Evolutionary conservation across 306 rosid genomes (phyloP).

Genomic region (Trifolium subterraneum): DNA sequence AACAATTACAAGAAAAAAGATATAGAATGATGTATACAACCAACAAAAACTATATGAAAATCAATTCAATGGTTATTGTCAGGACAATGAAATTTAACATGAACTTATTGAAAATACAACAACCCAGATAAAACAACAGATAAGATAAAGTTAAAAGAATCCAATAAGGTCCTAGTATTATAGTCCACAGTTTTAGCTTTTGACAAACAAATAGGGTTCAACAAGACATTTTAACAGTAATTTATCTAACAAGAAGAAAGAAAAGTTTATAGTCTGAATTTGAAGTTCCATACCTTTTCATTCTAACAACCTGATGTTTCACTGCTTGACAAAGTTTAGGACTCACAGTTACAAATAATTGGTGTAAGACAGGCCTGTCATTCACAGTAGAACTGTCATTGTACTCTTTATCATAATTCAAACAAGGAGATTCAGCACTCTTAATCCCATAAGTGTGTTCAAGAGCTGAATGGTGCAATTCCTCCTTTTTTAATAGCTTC

Average conservation of each 20-base stretch:
- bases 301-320: slow-evolving; percentile 62
- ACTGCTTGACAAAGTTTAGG: slow-evolving; percentile 76
- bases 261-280: not conserved
- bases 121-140: too few relatives aligned
- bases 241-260: not conserved
- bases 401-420: slow-evolving; percentile 16
- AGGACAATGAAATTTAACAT: not conserved
- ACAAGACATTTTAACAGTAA: not conserved
- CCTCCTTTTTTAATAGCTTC: slow-evolving; percentile 72
- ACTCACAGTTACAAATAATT: slow-evolving; percentile 84
- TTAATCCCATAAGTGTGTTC: slow-evolving; percentile 36
- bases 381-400: slow-evolving; percentile 32
- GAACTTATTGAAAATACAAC: too few relatives aligned
- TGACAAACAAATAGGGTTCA: too few relatives aligned
- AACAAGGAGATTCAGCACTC: slow-evolving; percentile 30
- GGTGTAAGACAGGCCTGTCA: slow-evolving; percentile 49
- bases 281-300: slow-evolving; percentile 64
- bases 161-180: too few relatives aligned
- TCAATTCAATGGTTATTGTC: not conserved
- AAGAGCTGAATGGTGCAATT: slow-evolving; percentile 44
- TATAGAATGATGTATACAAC: not conserved
- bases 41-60: not conserved
- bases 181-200: too few relatives aligned
- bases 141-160: too few relatives aligned
- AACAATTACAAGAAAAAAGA: not conserved